Percentiles rank a stretch among this genome's conserved stretches.
Conservation (phyloP, 2,329 filamentous ascomycete species). For the Aureobasidium sp. region DNA sequence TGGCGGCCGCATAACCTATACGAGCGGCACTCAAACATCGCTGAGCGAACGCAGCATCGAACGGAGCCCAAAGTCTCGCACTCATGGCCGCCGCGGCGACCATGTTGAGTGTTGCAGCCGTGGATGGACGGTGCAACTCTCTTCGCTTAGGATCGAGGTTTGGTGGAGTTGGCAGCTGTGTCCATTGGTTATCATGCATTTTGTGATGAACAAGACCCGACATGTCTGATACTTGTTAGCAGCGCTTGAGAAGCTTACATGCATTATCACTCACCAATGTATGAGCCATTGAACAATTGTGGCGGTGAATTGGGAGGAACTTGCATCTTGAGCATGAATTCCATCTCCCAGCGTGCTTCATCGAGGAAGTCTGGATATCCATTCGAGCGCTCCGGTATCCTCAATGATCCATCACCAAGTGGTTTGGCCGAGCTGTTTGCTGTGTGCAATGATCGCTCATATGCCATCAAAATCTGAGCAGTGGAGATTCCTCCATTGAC, state of each 20-base stretch:
- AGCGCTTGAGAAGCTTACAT: background rate
- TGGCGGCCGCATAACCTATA: constrained; percentile 14
- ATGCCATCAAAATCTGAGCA: constrained; percentile 16
- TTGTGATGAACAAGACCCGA: constrained; percentile 16
- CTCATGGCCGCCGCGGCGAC: constrained; percentile 15
- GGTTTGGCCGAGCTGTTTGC: background rate
- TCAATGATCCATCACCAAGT: constrained; percentile 15
- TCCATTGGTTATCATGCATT: constrained; percentile 18
- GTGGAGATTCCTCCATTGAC: constrained; percentile 16
- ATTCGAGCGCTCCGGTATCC: constrained; percentile 14
- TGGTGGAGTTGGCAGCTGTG: constrained; percentile 13
- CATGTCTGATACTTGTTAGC: background rate
- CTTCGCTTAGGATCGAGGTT: constrained; percentile 14
- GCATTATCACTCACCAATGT: background rate
- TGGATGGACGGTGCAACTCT: constrained; percentile 16
- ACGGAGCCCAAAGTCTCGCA: constrained; percentile 13
- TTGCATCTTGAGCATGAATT: constrained; percentile 16
- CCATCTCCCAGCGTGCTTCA: constrained; percentile 17
- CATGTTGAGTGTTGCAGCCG: constrained; percentile 17
- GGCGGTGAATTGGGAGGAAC: constrained; percentile 11
- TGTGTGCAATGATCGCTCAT: constrained; percentile 10
- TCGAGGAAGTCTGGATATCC: constrained; percentile 15
- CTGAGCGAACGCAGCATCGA: constrained; percentile 10
- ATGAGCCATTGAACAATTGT: constrained; percentile 14
- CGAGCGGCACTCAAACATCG: constrained; percentile 12